Evolutionary conservation across 2,329 filamentous ascomycete species (phyloP), one percentile per base, ranked within the genome.

Genomic region (Thielaviopsis musarum): DNA sequence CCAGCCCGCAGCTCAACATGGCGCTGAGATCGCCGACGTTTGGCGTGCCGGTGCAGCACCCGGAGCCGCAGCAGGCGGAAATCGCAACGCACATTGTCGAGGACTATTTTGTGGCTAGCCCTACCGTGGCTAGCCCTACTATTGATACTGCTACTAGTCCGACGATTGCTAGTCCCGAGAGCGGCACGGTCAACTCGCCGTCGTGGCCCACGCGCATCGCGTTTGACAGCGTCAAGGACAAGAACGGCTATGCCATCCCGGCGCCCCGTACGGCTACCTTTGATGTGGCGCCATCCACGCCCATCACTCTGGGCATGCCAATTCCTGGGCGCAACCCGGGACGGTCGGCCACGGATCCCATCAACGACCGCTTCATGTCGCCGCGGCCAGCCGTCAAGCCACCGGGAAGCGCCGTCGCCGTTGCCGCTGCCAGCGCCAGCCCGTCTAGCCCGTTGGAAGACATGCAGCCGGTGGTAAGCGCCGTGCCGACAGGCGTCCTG

Each of bases 1-100:
- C 54, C 28, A 59, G 58, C 7, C 58, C 58, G 12, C 22, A 55
- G 30, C 38, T 59, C 12, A 59, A 59, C 41, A 55, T 56, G n/a
- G 52, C 58, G 17, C 26, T 59, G 58, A 51, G 58, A 15, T 59
- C 58, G 24, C 58, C 58, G 22, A 59, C 58, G 13, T 59, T 59
- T 55, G 58, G 58, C 9, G 54, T 54, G 53, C 58, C 58, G n/a
- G 34, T 41, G 0, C 41, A n/a, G 24, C 17, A 22, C 6, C 26
- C 21, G 24, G 38, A 56, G 38, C 38, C 38, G 38, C 38, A 45
- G 38, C 38, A 45, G 38, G 38, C 38, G 38, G 38, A 45, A 10
- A 45, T 45, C n/a, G 5, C 38, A 2, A 45, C 38, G 38, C 38
- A 45, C 38, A 45, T 45, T 45, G 38, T 45, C 15, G 38, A 45